These are phyloP conservation scores for Xylaria acuta DNA, from an alignment of 495 filamentous ascomycete genomes.

Conservation along the genomic window DNA sequence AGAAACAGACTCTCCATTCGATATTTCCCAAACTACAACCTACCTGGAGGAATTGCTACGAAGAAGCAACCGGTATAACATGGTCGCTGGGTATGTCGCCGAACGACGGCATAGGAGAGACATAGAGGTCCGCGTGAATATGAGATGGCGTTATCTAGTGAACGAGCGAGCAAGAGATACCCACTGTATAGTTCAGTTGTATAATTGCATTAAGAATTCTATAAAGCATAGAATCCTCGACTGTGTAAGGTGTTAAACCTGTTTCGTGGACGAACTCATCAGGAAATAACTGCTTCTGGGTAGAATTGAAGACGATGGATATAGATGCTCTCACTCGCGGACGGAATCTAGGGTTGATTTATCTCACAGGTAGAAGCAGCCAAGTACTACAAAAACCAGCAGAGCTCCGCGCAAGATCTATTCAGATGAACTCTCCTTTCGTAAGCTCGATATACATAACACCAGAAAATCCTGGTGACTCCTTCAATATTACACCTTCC, in stretches of 20 bases:
- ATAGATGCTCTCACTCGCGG: not conserved
- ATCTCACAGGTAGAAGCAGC: not conserved
- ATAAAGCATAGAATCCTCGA: not conserved
- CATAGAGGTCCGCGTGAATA: not conserved
- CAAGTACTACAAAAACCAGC: not conserved
- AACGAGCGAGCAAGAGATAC: conserved; percentile 27
- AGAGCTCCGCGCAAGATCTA: not conserved
- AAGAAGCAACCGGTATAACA: not conserved
- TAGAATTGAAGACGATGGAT: not conserved
- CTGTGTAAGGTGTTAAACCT: not conserved
- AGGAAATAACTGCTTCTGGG: not conserved
- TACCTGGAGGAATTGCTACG: not conserved
- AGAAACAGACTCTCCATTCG: not conserved
- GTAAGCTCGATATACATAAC: not conserved
- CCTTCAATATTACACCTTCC: too few species aligned
- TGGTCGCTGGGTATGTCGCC: not conserved
- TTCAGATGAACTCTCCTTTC: not conserved
- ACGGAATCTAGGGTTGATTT: not conserved
- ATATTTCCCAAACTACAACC: not conserved
- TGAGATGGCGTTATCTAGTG: not conserved
- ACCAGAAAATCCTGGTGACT: too few species aligned
- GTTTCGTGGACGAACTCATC: not conserved
- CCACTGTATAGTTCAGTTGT: conserved; percentile 20
- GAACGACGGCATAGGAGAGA: not conserved
- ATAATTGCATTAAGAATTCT: conserved; percentile 1